These are phyloP conservation scores for Thelonectria blattea DNA, from an alignment of 2,329 filamentous ascomycete species.

Conservation along the genomic window DNA sequence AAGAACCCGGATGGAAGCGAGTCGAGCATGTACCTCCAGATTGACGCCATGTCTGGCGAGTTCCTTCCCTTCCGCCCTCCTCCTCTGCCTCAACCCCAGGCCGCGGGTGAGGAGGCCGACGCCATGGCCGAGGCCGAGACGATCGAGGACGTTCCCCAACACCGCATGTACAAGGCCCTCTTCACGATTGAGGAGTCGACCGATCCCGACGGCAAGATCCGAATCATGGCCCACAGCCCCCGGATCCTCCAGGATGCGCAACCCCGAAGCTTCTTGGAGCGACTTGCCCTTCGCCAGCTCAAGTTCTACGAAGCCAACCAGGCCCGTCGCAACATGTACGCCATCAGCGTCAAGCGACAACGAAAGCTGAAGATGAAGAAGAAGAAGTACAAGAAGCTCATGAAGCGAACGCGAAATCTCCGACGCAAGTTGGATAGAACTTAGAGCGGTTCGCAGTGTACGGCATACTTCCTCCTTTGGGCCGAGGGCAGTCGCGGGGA, in stretches of 20 bases:
- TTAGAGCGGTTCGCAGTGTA: slow-evolving; percentile 43
- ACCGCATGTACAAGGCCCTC: slow-evolving; percentile 67
- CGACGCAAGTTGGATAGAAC: slow-evolving; percentile 81
- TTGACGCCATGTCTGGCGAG: slow-evolving; percentile 71
- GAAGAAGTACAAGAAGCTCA: slow-evolving; percentile 99
- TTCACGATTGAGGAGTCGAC: slow-evolving; percentile 72
- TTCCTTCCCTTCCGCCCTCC: slow-evolving; percentile 85
- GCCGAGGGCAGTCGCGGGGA: slow-evolving; percentile 21
- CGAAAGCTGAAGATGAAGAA: slow-evolving; percentile 99
- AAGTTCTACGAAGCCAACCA: slow-evolving; percentile 60
- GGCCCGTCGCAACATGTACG: slow-evolving; percentile 66
- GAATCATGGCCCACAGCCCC: slow-evolving; percentile 66
- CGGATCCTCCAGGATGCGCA: slow-evolving; percentile 58
- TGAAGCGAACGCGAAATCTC: slow-evolving; percentile 87
- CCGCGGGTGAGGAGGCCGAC: slow-evolving; percentile 47
- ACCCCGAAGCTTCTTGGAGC: slow-evolving; percentile 69
- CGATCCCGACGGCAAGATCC: slow-evolving; percentile 64
- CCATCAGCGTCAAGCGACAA: slow-evolving; percentile 91
- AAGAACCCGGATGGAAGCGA: slow-evolving; percentile 63
- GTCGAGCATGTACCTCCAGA: slow-evolving; percentile 67
- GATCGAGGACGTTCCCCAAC: slow-evolving; percentile 49
- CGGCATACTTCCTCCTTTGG: slow-evolving; percentile 32
- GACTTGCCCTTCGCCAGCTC: slow-evolving; percentile 70
- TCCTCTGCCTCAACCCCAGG: slow-evolving; percentile 73
- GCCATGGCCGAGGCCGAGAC: slow-evolving; percentile 42